Evolutionary conservation across 1,284 basidiomycete species (phyloP).

Genomic region (Kwoniella shivajii): DNA sequence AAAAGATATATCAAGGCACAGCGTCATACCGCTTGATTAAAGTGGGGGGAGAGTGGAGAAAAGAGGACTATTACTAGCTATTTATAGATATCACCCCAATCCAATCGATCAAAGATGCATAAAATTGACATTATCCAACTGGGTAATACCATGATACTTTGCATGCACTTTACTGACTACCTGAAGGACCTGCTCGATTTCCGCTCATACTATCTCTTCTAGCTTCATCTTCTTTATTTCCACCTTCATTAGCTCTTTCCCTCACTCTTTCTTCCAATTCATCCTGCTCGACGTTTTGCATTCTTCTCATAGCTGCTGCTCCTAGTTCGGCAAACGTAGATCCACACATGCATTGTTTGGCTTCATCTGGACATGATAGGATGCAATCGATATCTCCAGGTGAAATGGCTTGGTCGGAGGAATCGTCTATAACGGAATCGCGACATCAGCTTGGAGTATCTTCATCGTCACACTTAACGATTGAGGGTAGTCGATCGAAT

Average conservation of each 20-base stretch:
- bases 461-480: too few species aligned
- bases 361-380: slow-evolving; percentile 20
- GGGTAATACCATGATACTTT: background rate
- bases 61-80: too few species aligned
- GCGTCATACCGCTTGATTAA: too few species aligned
- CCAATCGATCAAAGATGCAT: too few species aligned
- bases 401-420: slow-evolving; percentile 15
- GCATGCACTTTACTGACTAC: background rate
- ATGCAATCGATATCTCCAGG: slow-evolving; percentile 30
- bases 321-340: slow-evolving; percentile 39
- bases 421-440: too few species aligned
- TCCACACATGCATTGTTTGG: slow-evolving; percentile 39
- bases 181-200: background rate
- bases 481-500: too few species aligned
- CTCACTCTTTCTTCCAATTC: slow-evolving; percentile 12
- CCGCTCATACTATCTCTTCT: slow-evolving; percentile 10
- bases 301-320: slow-evolving; percentile 34
- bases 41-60: too few species aligned
- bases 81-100: too few species aligned
- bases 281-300: slow-evolving; percentile 24
- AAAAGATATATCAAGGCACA: too few species aligned
- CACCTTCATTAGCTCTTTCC: background rate
- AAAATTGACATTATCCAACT: too few species aligned
- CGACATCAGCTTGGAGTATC: too few species aligned
- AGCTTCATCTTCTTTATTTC: background rate